phyloP scores from a whole-genome alignment of 2,329 filamentous ascomycete species.

The Pseudovirgaria hyperparasitica region DNA sequence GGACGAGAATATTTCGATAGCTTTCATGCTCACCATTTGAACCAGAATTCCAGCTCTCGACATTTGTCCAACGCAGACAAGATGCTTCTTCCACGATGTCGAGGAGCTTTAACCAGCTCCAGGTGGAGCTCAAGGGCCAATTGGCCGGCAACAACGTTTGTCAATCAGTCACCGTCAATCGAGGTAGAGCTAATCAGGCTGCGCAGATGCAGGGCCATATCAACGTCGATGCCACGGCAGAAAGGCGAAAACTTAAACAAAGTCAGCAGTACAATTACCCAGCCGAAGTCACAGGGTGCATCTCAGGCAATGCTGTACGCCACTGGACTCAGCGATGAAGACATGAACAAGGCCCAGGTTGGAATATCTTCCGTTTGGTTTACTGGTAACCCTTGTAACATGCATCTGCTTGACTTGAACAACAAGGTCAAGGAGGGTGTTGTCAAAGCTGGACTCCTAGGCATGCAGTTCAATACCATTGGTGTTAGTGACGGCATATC shows the following conservation, averaged over 20 bases:
- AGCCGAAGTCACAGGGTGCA: conserved; percentile 94
- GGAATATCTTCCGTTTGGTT: conserved; percentile 98
- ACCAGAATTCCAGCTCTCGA: too few relatives aligned
- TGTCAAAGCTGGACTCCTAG: conserved; percentile 64
- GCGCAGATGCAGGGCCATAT: conserved; percentile 24
- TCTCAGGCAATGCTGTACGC: conserved; percentile 99
- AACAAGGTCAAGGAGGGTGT: conserved; percentile 62
- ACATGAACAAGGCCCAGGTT: conserved; percentile 94
- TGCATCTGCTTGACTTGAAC: conserved; percentile 90
- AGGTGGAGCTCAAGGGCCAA: too few relatives aligned
- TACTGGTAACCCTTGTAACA: conserved; percentile 96
- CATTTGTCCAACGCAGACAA: too few relatives aligned
- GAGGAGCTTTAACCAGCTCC: too few relatives aligned
- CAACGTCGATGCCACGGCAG: conserved; percentile 16
- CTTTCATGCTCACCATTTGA: too few relatives aligned
- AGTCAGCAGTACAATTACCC: conserved; percentile 73
- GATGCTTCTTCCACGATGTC: too few relatives aligned
- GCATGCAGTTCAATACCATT: conserved; percentile 98
- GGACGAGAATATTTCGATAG: too few relatives aligned
- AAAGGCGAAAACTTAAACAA: conserved; percentile 47
- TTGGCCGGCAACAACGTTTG: too few relatives aligned
- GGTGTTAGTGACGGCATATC: conserved; percentile 96
- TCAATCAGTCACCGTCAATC: neutral
- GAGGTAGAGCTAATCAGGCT: too few relatives aligned
- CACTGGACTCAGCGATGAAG: conserved; percentile 71